Evolutionary conservation across 345 rosid species (phyloP).

Genomic region (Anastatica hierochuntica): DNA sequence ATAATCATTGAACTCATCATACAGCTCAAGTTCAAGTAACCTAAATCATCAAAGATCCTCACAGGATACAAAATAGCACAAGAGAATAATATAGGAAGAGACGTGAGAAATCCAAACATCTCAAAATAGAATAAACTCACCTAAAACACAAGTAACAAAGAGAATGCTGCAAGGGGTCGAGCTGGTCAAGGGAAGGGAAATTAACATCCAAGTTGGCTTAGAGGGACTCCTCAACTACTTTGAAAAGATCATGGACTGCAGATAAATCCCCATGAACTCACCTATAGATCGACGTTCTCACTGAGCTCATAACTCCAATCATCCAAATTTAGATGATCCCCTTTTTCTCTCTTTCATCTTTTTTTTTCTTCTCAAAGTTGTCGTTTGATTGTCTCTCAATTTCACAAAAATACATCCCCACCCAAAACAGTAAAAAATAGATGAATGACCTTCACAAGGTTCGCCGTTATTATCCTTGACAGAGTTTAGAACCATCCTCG

Average conservation of each 20-base stretch:
- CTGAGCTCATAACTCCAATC: conserved; percentile 27
- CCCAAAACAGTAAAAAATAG: too few relatives aligned
- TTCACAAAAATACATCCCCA: too few relatives aligned
- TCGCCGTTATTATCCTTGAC: too few relatives aligned
- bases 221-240: conserved; percentile 42
- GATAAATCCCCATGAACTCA: conserved; percentile 37
- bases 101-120: not conserved
- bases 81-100: not conserved
- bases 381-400: too few relatives aligned
- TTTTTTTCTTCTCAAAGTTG: too few relatives aligned
- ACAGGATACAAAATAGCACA: not conserved
- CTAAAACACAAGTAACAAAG: conserved; percentile 64
- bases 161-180: conserved; percentile 55
- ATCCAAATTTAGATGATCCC: too few relatives aligned
- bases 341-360: too few relatives aligned
- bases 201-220: conserved; percentile 34
- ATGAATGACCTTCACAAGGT: too few relatives aligned
- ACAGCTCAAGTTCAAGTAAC: not conserved
- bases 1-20: not conserved
- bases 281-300: conserved; percentile 51
- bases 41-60: not conserved
- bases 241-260: conserved; percentile 38
- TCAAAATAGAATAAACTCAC: conserved; percentile 25
- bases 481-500: too few relatives aligned
- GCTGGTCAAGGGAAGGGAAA: conserved; percentile 46